These are phyloP conservation scores for Hanseniaspora sp. DNA, from an alignment of 1,139 yeast genomes.

Conservation along the genomic window DNA sequence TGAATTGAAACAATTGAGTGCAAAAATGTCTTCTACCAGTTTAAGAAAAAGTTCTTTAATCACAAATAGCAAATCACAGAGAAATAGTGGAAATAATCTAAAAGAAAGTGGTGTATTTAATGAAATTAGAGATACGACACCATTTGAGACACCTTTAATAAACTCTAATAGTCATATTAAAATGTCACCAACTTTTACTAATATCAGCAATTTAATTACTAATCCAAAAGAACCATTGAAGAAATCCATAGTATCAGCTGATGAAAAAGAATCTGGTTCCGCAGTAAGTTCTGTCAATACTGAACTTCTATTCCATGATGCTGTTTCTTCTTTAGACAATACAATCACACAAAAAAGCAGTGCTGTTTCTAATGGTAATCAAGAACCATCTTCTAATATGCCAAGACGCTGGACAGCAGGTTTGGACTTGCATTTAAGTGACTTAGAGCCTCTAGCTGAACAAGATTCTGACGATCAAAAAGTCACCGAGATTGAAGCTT, in stretches of 20 bases:
- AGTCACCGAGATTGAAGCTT: background rate
- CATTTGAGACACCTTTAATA: background rate
- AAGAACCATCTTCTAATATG: background rate
- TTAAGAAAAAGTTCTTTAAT: background rate
- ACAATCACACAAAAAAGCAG: background rate
- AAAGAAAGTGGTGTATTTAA: background rate
- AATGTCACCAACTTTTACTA: constrained; percentile 7
- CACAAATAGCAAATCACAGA: background rate
- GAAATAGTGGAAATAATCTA: background rate
- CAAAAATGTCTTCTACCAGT: constrained; percentile 14
- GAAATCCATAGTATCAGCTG: background rate
- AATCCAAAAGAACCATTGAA: background rate
- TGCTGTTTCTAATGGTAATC: background rate
- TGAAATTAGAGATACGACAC: background rate
- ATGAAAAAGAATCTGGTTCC: background rate
- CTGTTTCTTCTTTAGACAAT: background rate
- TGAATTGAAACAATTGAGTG: constrained; percentile 22
- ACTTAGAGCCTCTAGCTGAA: background rate
- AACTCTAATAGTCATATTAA: background rate
- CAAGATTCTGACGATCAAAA: background rate
- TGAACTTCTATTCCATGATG: constrained; percentile 6
- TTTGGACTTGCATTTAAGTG: constrained; percentile 1
- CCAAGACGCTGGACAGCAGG: constrained; percentile 13
- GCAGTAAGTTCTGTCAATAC: constrained; percentile 6
- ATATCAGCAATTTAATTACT: background rate